Evolutionary conservation across 179 eudicot genomes (phyloP).

Genomic region (Spergularia azorica): DNA sequence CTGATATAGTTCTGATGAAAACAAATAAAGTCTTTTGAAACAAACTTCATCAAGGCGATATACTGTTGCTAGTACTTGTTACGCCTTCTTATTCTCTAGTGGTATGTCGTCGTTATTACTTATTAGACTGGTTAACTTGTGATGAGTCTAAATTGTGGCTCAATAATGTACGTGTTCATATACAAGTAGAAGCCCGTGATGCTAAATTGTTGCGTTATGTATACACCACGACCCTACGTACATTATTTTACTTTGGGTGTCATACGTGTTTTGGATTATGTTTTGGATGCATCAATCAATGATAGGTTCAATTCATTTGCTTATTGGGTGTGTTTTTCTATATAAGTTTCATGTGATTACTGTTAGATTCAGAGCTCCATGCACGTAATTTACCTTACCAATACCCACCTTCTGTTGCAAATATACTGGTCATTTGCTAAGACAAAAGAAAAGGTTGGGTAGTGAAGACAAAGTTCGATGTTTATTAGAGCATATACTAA

Average conservation of each 20-base stretch:
- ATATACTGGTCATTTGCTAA: no score
- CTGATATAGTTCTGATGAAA: no score
- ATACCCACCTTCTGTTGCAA: constrained; percentile 14
- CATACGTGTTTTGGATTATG: constrained; percentile 5
- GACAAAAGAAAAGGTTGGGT: background rate
- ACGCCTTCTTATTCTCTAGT: no score
- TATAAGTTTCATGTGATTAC: constrained; percentile 22
- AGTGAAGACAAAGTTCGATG: constrained; percentile 18
- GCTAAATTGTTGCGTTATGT: constrained; percentile 5
- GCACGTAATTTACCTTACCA: constrained; percentile 3
- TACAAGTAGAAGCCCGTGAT: constrained; percentile 6
- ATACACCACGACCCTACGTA: constrained; percentile 15
- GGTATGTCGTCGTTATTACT: no score
- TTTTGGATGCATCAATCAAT: constrained; percentile 4
- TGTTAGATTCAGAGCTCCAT: constrained; percentile 2
- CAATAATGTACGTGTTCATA: no score
- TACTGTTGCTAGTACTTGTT: no score
- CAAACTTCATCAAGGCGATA: no score
- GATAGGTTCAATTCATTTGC: constrained; percentile 8
- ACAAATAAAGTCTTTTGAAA: no score
- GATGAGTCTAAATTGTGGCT: no score
- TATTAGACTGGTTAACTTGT: no score
- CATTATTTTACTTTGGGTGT: constrained; percentile 6
- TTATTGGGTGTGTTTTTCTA: constrained; percentile 14
- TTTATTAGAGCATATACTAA: background rate